These are phyloP conservation scores for Pleurotus salmoneostramineus DNA, from an alignment of 768 basidiomycete species.

Conservation along the genomic window DNA sequence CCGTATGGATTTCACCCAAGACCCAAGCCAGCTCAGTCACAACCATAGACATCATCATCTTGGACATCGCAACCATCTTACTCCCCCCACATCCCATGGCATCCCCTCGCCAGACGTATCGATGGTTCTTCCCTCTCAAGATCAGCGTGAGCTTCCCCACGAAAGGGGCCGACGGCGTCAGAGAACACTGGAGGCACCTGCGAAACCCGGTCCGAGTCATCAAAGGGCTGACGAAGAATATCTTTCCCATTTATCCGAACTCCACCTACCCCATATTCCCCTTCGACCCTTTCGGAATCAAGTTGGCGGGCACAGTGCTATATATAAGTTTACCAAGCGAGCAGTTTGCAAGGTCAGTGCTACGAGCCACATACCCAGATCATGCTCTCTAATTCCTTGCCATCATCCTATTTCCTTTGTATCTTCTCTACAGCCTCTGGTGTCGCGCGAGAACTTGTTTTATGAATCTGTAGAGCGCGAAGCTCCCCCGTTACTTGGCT, in stretches of 20 bases:
- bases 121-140: neutral
- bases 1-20: neutral
- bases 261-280: conserved; percentile 81
- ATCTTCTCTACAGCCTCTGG: conserved; percentile 67
- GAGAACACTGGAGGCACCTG: neutral
- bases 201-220: neutral
- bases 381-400: conserved; percentile 18
- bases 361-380: conserved; percentile 12
- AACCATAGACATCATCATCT: conserved; percentile 5
- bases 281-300: conserved; percentile 95
- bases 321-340: conserved; percentile 96
- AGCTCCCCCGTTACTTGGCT: conserved; percentile 86
- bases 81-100: conserved; percentile 7
- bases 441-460: conserved; percentile 95
- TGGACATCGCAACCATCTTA: conserved; percentile 14
- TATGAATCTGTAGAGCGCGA: conserved; percentile 96
- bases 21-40: neutral
- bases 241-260: conserved; percentile 45
- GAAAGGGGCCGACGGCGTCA: neutral
- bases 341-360: conserved; percentile 94
- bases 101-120: conserved; percentile 3
- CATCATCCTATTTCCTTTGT: conserved; percentile 66
- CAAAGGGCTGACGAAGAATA: conserved; percentile 12
- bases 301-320: conserved; percentile 95
- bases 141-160: neutral